Percentiles rank a stretch among this genome's conserved stretches.
phyloP scores from a whole-genome alignment of 1,284 basidiomycete genomes.

The Sparassis latifolia region DNA sequence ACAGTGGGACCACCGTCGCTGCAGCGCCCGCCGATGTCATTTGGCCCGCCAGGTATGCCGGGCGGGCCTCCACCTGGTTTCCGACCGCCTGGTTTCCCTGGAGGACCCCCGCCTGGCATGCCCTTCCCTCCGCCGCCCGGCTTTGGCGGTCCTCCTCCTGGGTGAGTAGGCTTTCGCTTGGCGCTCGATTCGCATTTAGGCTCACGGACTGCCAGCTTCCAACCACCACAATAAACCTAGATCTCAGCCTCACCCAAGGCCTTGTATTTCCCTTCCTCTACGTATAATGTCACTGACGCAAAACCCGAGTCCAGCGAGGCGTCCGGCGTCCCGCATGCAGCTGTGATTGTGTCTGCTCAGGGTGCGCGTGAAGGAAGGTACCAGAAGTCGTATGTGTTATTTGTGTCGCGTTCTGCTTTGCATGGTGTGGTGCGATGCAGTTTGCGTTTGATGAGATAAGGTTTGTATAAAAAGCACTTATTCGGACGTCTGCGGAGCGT shows the following conservation, averaged over 20 bases:
- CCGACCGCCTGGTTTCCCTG: conserved; percentile 74
- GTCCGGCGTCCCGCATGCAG: background rate
- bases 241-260: conserved; percentile 13
- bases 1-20: conserved; percentile 63
- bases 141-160: conserved; percentile 77
- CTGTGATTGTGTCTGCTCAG: no score
- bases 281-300: conserved; percentile 13
- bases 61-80: conserved; percentile 69
- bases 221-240: conserved; percentile 38
- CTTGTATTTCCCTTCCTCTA: conserved; percentile 21
- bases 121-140: conserved; percentile 68
- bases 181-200: no score
- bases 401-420: no score
- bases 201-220: conserved; percentile 35
- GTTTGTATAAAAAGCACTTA: no score
- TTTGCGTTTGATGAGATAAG: no score
- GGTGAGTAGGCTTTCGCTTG: conserved; percentile 43
- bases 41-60: conserved; percentile 77
- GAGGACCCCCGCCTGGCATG: conserved; percentile 34
- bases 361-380: no score
- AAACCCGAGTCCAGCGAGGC: background rate
- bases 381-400: no score
- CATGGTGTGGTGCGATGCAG: no score
- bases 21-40: conserved; percentile 80
- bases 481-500: no score